Evolutionary conservation across 148 eudicot genomes (phyloP).

Genomic region (Amaranthus hypochondriacus): DNA sequence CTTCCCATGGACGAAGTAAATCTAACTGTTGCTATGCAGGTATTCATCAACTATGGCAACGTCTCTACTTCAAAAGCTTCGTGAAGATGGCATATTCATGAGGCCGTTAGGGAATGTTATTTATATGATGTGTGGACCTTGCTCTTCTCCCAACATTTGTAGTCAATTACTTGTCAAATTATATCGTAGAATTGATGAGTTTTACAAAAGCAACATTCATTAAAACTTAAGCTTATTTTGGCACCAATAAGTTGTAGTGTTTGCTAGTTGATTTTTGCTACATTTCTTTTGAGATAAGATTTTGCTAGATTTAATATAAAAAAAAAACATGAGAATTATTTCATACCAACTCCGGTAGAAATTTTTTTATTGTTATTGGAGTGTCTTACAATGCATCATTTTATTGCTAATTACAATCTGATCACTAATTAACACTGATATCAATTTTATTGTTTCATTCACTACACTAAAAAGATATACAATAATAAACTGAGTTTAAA

Average conservation of each 20-base stretch:
- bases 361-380: no score
- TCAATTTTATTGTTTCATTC: no score
- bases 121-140: conserved; percentile 94
- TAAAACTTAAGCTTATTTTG: neutral
- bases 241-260: neutral
- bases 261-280: neutral
- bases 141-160: conserved; percentile 61
- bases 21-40: conserved; percentile 32
- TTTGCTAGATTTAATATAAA: no score
- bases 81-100: conserved; percentile 72
- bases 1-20: neutral
- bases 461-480: no score
- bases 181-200: conserved; percentile 60
- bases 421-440: no score
- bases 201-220: conserved; percentile 24
- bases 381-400: no score
- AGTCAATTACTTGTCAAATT: conserved; percentile 42
- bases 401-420: no score
- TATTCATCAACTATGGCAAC: conserved; percentile 69
- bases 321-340: no score
- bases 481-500: no score
- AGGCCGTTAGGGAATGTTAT: conserved; percentile 92
- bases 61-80: conserved; percentile 55
- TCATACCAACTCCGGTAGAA: no score
- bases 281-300: no score